Base-by-base conservation (phyloP, 495 filamentous ascomycete species). In the Bacidia rubella region DNA sequence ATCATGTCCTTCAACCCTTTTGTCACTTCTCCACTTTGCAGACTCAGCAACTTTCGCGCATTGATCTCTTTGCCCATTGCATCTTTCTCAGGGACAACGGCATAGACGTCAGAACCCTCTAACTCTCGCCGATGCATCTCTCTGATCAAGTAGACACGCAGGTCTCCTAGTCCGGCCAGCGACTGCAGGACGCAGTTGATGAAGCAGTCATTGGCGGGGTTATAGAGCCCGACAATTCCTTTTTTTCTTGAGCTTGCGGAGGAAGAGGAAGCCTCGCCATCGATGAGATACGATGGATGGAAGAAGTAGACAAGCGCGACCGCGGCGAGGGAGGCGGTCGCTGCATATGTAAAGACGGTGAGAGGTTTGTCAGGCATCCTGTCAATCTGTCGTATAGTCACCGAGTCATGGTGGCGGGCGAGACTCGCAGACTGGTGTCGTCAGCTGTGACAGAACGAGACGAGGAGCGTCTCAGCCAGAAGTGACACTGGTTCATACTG, bases 141-240 rank as follows among this genome's bases (percentile, higher is more conserved):
- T 39, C 88, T 75, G 58, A 95, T 96, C 51, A 97, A 70, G 62
- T 95, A 97, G 29, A 88, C 66, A 23, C 93, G 83, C 57, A 99
- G 74, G 58, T 97, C 88, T 2, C 82, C 84, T n/a, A 97, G 73
- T 1, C 92, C 92, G n/a, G 93, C 90, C 19, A 99, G 74, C 0
- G 87, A 88, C 68, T 99, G 92, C 29, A 97, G 76, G 21, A 94
- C 84, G 21, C 90, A 95, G 67, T 99, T 99, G 71, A 99, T 96
- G 71, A 97, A 99, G 72, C 92, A 99, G 67, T 99, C 93, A 70
- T 97, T 97, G 53, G 90, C 93, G 2, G 87, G 78, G 61, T 99
- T 99, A 15, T 74, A 72, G 23, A 99, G 74, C 41, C 92, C 92
- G 20, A 99, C 90, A 42, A 89, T 83, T 54, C 85, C 85, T 64